Conservation (phyloP, 176 grass and related monocot species). For the Neostapfia colusana region DNA sequence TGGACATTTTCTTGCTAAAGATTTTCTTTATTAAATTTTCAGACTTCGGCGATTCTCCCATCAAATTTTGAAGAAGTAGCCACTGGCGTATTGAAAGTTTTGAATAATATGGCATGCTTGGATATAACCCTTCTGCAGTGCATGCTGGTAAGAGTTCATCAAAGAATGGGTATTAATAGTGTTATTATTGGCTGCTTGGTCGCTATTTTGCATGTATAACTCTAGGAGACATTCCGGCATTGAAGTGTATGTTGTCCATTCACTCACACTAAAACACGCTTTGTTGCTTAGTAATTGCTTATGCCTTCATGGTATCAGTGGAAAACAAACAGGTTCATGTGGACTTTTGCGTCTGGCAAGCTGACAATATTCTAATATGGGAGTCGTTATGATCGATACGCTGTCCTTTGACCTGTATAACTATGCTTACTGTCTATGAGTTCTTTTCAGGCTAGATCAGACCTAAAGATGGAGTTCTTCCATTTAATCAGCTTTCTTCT, state of each 20-base stretch:
- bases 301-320: constrained; percentile 10
- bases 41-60: constrained; percentile 82
- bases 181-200: constrained; percentile 19
- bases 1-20: constrained; percentile 29
- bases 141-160: constrained; percentile 80
- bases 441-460: constrained; percentile 84
- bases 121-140: constrained; percentile 89
- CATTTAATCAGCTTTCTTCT: constrained; percentile 99
- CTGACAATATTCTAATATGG: constrained; percentile 6
- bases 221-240: constrained; percentile 6
- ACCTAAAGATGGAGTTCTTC: constrained; percentile 98
- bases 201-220: constrained; percentile 9
- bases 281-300: neutral
- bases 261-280: neutral
- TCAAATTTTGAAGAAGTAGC: constrained; percentile 99
- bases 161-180: constrained; percentile 3
- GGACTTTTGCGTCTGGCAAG: constrained; percentile 23
- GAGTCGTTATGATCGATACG: constrained; percentile 9
- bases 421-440: constrained; percentile 35
- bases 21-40: constrained; percentile 37
- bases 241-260: constrained; percentile 11
- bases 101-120: constrained; percentile 89
- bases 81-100: constrained; percentile 93
- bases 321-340: constrained; percentile 19
- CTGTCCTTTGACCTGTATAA: constrained; percentile 16